These are phyloP conservation scores for Alloteropsis angusta DNA, from an alignment of 202 grass and related monocot genomes.

Conservation along the genomic window DNA sequence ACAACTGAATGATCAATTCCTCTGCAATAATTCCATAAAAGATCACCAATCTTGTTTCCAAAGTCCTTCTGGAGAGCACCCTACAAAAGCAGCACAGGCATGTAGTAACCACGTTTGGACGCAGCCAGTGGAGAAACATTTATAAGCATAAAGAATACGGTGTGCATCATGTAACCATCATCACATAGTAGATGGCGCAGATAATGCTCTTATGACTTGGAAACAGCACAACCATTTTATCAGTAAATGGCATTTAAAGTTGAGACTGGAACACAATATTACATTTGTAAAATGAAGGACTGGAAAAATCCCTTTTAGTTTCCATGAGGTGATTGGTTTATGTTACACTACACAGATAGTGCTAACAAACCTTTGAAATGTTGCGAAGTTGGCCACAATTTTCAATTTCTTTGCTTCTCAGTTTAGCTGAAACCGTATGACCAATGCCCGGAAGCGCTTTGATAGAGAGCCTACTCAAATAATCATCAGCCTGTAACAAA, in stretches of 20 bases:
- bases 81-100: conserved; percentile 29
- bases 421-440: conserved; percentile 55
- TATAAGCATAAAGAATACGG: background rate
- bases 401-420: conserved; percentile 58
- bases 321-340: background rate
- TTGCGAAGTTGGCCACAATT: conserved; percentile 60
- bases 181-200: background rate
- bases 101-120: conserved; percentile 8
- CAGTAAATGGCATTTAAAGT: conserved; percentile 5
- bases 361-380: conserved; percentile 52
- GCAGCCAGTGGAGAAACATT: conserved; percentile 1
- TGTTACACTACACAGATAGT: background rate
- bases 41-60: conserved; percentile 67
- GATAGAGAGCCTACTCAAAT: conserved; percentile 68
- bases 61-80: conserved; percentile 78
- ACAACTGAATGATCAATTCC: conserved; percentile 83
- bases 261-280: background rate
- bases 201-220: conserved; percentile 2
- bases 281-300: background rate
- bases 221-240: background rate
- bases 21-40: conserved; percentile 95
- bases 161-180: background rate
- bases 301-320: background rate
- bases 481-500: conserved; percentile 59
- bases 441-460: conserved; percentile 87